A percentile compares a stretch with the other conserved stretches of the same genome.
Evolutionary conservation across 495 filamentous ascomycete genomes (phyloP).

Genomic region (Schizothecium vesticola): DNA sequence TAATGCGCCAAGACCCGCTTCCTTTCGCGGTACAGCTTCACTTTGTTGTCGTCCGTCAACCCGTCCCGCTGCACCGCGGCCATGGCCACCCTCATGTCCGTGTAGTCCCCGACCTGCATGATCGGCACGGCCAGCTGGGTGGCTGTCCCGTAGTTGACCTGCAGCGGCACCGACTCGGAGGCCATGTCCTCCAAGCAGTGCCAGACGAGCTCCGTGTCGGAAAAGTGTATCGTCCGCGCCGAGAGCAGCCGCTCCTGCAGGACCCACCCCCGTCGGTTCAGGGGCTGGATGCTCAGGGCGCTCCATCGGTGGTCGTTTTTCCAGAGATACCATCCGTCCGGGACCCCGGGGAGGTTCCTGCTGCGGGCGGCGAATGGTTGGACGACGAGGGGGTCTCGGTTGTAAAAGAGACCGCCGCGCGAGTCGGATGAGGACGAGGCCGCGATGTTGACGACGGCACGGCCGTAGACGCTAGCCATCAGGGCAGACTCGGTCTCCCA

Average conservation of each 20-base stretch:
- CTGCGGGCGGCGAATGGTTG: background rate
- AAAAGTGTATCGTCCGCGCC: slow-evolving; percentile 32
- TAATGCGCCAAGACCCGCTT: background rate
- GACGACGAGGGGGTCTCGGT: background rate
- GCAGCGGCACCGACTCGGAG: background rate
- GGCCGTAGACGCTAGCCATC: slow-evolving; percentile 33
- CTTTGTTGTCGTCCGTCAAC: background rate
- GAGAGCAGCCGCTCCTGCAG: slow-evolving; percentile 34
- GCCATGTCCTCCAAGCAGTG: slow-evolving; percentile 25
- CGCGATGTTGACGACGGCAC: slow-evolving; percentile 24
- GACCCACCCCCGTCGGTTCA: slow-evolving; percentile 33
- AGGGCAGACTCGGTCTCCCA: slow-evolving; percentile 26
- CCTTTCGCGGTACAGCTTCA: background rate
- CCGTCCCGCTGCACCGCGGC: background rate
- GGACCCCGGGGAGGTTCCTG: background rate
- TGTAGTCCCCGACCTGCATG: background rate
- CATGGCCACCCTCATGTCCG: background rate
- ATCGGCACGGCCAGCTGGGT: background rate
- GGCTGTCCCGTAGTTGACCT: background rate
- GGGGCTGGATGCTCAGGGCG: slow-evolving; percentile 19
- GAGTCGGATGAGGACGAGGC: slow-evolving; percentile 18
- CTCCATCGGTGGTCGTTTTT: slow-evolving; percentile 23
- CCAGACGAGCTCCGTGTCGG: slow-evolving; percentile 27
- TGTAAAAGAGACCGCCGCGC: slow-evolving; percentile 17
- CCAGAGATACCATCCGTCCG: background rate